Evolutionary conservation across 2,329 filamentous ascomycete species (phyloP), one percentile per base, ranked within the genome.

Genomic region (Monascus ruber): DNA sequence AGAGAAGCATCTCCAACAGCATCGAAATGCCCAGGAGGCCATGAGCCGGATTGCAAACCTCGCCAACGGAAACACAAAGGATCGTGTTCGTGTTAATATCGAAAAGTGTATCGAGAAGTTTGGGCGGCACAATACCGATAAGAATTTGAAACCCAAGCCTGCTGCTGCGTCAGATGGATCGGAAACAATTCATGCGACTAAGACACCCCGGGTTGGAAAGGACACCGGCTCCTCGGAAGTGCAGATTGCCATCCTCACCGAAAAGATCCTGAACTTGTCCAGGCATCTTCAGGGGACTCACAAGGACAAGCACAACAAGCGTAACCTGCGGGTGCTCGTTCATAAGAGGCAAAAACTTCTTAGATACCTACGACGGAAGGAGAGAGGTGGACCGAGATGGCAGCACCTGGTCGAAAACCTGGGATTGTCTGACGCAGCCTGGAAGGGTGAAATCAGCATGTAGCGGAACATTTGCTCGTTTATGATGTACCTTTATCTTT

Each of bases 221-320:
- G 91, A 98, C 59, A 98, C 89, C 1, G 91, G 91, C 29, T 94
- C 85, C 52, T 85, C 85, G 5, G 91, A 98, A 66, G 93, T 98
- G n/a, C 91, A 98, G 70, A 86, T 93, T 49, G 88, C 87, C 34
- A 93, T 98, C 51, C 64, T 98, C 59, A 98, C 91, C 3, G 77
- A 86, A 41, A 96, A 95, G 73, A 98, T 98, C 58, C 74, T 85
- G 46, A 79, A 82, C 24, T 62, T 98, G 36, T 81, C 83, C 10
- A 73, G 83, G 49, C 79, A 81, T 48, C 64, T 94, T 37, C 73
- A 82, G 54, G 72, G 69, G 33, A 74, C 78, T 50, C 85, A 83
- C 61, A 86, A 82, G 59, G 91, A 98, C 59, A 94, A 93, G 70
- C 77, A 86, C 60, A 95, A 95, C 68, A 94, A 93, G 76, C 75